phyloP scores from a whole-genome alignment of 2,329 filamentous ascomycete species.

The Penicillium sp. region DNA sequence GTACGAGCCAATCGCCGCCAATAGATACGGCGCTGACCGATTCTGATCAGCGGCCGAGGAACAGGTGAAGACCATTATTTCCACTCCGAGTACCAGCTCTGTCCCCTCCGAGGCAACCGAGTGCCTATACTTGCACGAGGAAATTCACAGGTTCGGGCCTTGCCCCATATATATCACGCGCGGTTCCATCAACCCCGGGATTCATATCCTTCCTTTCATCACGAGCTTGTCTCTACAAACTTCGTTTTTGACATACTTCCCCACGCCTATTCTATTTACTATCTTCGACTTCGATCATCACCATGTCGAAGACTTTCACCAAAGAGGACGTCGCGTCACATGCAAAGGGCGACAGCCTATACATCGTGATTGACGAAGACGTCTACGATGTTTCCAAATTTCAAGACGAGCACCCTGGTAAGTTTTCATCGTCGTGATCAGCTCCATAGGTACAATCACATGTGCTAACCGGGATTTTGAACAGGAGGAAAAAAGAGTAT shows the following conservation, averaged over 20 bases:
- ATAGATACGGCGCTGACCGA: constrained; percentile 16
- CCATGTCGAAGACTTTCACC: constrained; percentile 84
- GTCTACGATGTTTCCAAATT: constrained; percentile 93
- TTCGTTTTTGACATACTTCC: constrained; percentile 2
- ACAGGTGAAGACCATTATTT: constrained; percentile 9
- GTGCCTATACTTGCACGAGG: constrained; percentile 1
- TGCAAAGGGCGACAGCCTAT: constrained; percentile 79
- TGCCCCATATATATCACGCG: constrained; percentile 18
- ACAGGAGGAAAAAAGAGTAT: constrained; percentile 66
- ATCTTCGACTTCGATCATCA: constrained; percentile 23
- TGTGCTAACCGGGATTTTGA: constrained; percentile 15
- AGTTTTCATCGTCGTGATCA: constrained; percentile 8
- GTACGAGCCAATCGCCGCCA: constrained; percentile 13
- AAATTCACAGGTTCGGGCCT: constrained; percentile 10
- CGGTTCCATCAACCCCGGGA: constrained; percentile 23
- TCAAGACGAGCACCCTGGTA: constrained; percentile 69
- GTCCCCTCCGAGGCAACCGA: constrained; percentile 18
- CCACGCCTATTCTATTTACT: too few species aligned
- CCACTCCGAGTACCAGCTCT: constrained; percentile 12
- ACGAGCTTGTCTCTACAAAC: constrained; percentile 9
- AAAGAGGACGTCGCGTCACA: constrained; percentile 82
- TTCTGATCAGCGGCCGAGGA: constrained; percentile 15
- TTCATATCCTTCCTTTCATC: constrained; percentile 10
- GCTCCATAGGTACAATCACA: constrained; percentile 5
- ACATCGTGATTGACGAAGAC: constrained; percentile 87